Percentiles rank a stretch among this genome's conserved stretches.
phyloP scores from a whole-genome alignment of 495 filamentous ascomycete genomes.

The Penicillium verhagenii region DNA sequence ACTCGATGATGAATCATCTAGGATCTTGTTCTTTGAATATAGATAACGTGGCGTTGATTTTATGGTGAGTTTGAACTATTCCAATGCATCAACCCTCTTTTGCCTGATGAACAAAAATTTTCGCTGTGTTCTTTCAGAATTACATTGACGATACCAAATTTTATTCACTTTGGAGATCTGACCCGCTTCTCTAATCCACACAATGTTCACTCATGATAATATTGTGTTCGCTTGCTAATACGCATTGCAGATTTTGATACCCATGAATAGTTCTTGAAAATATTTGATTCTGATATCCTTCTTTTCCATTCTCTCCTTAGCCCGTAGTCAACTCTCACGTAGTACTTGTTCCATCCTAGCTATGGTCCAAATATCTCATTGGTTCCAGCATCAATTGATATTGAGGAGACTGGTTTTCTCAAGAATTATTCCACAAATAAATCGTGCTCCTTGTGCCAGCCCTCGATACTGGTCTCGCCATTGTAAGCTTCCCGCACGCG shows the following conservation, averaged over 20 bases:
- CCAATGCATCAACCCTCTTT: conserved; percentile 5
- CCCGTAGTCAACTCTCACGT: background rate
- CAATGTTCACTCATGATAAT: conserved; percentile 18
- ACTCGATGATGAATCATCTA: conserved; percentile 29
- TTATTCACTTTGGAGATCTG: conserved; percentile 97
- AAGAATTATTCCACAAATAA: conserved; percentile 1
- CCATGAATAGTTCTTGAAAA: conserved; percentile 8
- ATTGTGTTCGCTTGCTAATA: conserved; percentile 21
- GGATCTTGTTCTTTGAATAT: conserved; percentile 11
- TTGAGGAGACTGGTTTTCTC: background rate
- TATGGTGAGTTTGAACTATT: conserved; percentile 29
- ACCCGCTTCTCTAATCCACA: conserved; percentile 38
- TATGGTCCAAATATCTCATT: no score
- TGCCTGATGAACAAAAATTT: conserved; percentile 69
- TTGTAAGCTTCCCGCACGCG: conserved; percentile 42
- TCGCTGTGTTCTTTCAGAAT: conserved; percentile 81
- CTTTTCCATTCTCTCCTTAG: background rate
- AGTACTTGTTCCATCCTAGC: background rate
- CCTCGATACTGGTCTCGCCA: conserved; percentile 43
- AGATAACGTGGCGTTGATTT: conserved; percentile 2
- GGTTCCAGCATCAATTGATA: no score
- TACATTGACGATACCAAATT: conserved; percentile 67
- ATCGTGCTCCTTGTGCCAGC: conserved; percentile 52
- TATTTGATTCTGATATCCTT: background rate
- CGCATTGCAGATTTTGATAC: conserved; percentile 21